phyloP scores from a whole-genome alignment of 805 yeast genomes.

The Kuraishia borneana region DNA sequence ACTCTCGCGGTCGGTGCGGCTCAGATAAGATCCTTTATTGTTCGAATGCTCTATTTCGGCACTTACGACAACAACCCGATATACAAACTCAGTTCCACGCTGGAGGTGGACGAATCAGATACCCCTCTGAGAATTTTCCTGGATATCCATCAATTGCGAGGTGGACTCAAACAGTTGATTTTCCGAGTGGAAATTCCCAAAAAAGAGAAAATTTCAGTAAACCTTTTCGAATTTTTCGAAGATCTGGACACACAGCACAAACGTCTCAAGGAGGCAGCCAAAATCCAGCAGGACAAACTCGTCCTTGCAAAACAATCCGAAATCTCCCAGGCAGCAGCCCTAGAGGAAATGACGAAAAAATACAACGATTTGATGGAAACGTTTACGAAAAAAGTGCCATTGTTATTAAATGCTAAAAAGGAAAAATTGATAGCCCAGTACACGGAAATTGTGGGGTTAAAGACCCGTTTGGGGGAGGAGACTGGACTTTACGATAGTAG shows the following conservation, averaged over 20 bases:
- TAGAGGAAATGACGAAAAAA: background rate
- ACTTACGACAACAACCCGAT: slow-evolving; percentile 1
- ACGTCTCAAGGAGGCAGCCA: background rate
- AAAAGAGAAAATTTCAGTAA: background rate
- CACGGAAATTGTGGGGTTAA: background rate
- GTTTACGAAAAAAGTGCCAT: slow-evolving; percentile 1
- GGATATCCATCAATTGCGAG: background rate
- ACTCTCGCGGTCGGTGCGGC: background rate
- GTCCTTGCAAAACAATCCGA: background rate
- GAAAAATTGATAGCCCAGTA: background rate
- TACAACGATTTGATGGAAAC: background rate
- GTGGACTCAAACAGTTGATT: background rate
- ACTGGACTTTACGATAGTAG: background rate
- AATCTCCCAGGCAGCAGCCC: background rate
- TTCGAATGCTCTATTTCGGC: background rate
- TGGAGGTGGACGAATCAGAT: background rate
- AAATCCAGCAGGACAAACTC: background rate
- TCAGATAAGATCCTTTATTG: background rate
- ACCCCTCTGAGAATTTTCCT: background rate
- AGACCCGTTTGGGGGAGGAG: background rate
- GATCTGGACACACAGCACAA: background rate
- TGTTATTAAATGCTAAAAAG: slow-evolving; percentile 2
- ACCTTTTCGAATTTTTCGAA: slow-evolving; percentile 2
- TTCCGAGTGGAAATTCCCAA: background rate
- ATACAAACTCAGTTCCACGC: background rate